Percentiles rank a stretch among this genome's conserved stretches.
Evolutionary conservation across 495 filamentous ascomycete genomes (phyloP).

Genomic region (Umbilicaria muhlenbergii): DNA sequence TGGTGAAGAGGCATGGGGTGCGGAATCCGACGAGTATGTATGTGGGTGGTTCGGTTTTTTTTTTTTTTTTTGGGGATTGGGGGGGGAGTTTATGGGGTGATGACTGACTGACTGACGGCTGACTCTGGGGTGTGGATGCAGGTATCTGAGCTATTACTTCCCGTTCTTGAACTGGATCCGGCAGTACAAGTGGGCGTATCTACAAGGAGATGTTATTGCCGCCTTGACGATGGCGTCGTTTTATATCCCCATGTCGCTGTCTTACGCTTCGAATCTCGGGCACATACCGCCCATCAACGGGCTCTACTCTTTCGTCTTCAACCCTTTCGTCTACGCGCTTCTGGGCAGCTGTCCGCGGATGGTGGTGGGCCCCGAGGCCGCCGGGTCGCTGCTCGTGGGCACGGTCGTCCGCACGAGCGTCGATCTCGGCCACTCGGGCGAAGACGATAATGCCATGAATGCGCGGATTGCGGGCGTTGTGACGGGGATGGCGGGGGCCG

Average conservation of each 20-base stretch:
- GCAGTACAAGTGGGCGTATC: slow-evolving; percentile 66
- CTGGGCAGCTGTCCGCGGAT: slow-evolving; percentile 83
- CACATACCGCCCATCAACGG: slow-evolving; percentile 90
- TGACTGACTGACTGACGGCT: slow-evolving; percentile 3
- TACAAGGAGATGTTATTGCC: slow-evolving; percentile 77
- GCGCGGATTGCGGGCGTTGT: slow-evolving; percentile 80
- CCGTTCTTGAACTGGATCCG: slow-evolving; percentile 78
- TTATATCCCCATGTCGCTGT: slow-evolving; percentile 95
- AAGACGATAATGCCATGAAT: slow-evolving; percentile 54
- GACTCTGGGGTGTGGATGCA: slow-evolving; percentile 29
- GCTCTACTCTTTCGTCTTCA: slow-evolving; percentile 88
- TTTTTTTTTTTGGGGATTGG: background rate
- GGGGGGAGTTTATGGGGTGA: background rate
- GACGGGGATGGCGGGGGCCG: slow-evolving; percentile 69
- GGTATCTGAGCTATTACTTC: slow-evolving; percentile 88
- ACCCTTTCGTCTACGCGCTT: slow-evolving; percentile 78
- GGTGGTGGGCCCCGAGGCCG: slow-evolving; percentile 92
- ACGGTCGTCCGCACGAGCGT: slow-evolving; percentile 69
- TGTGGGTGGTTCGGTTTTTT: slow-evolving; percentile 4
- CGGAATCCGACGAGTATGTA: slow-evolving; percentile 42
- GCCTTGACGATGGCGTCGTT: slow-evolving; percentile 85
- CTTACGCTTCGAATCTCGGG: slow-evolving; percentile 81
- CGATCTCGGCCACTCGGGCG: slow-evolving; percentile 46
- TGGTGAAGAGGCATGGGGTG: slow-evolving; percentile 46
- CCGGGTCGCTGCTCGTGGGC: slow-evolving; percentile 79